Evolutionary conservation across 2,329 filamentous ascomycete species (phyloP), one percentile per base, ranked within the genome.

Genomic region (Septoria petroselini): DNA sequence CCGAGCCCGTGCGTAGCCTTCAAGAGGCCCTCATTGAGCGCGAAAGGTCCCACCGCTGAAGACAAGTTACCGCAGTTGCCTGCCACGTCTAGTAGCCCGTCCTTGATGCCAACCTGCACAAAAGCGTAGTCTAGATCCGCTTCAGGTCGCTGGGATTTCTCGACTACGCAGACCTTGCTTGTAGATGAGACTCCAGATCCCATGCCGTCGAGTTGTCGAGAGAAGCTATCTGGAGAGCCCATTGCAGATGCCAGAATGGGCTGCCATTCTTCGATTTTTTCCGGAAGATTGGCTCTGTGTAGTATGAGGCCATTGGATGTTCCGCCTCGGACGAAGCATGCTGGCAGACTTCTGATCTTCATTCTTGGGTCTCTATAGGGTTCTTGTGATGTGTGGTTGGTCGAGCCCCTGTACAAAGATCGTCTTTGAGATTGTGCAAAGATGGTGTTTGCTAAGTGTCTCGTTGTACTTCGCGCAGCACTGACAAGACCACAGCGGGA

Each of bases 51-150:
- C 38, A 88, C 76, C 0, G 81, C 76, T 33, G 78, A 76, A 4
- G 75, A 80, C 82, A 89, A 85, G 64, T 88, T 88, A n/a, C 85
- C 85, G 63, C 85, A 88, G 59, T 88, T 89, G 18, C 84, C 81
- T 0, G 82, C 80, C 60, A 80, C 77, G 60, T 88, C 85, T 2
- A 89, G 74, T 25, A 72, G 68, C 3, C 71, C 71, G 58, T 83
- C 76, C 44, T 77, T 77, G 46, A 88, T 77, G 2, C 84, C 84
- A 5, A 88, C 71, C 31, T 83, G 81, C 1, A 84, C 79, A 63
- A 89, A 89, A 0, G 84, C 89, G 62, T 84, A 88, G 52, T 86
- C 81, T 9, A 88, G 73, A 55, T 87, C 79, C 0, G 76, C 76
- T 19, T 74, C 76, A 0, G 65, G 52, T 12, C 73, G 69, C 2